phyloP scores from a whole-genome alignment of 1,284 basidiomycete genomes.

The Cryptococcus sp. region DNA sequence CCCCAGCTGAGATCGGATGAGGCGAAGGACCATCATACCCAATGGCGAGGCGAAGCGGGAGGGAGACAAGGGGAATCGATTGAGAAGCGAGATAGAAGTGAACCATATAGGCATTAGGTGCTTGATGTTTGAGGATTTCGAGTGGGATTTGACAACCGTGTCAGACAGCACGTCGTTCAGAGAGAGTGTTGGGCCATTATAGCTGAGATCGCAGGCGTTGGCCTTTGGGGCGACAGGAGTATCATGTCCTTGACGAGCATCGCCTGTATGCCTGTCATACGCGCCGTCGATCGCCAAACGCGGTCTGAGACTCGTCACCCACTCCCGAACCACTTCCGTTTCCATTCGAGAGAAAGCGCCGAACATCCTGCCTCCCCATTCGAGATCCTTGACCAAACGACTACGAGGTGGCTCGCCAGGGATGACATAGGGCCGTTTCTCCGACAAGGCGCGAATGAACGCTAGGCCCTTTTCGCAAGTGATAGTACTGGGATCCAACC shows the following conservation, averaged over 20 bases:
- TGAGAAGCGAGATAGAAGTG: constrained; percentile 30
- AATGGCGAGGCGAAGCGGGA: constrained; percentile 29
- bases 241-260: not conserved
- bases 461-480: constrained; percentile 19
- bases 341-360: constrained; percentile 38
- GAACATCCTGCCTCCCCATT: constrained; percentile 46
- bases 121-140: not conserved
- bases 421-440: constrained; percentile 29
- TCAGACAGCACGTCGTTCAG: not conserved
- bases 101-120: constrained; percentile 24
- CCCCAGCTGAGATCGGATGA: constrained; percentile 31
- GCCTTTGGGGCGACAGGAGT: not conserved
- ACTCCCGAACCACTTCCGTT: constrained; percentile 21
- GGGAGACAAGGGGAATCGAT: constrained; percentile 34
- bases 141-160: not conserved
- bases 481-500: constrained; percentile 32
- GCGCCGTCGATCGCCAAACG: not conserved
- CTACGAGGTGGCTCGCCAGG: constrained; percentile 28
- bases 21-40: constrained; percentile 28
- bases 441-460: constrained; percentile 28
- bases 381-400: constrained; percentile 31
- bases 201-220: not conserved
- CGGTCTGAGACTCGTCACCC: constrained; percentile 23
- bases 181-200: not conserved
- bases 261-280: constrained; percentile 6